These are phyloP conservation scores for Nicotiana rustica DNA, from an alignment of 305 asterid genomes.

Conservation along the genomic window DNA sequence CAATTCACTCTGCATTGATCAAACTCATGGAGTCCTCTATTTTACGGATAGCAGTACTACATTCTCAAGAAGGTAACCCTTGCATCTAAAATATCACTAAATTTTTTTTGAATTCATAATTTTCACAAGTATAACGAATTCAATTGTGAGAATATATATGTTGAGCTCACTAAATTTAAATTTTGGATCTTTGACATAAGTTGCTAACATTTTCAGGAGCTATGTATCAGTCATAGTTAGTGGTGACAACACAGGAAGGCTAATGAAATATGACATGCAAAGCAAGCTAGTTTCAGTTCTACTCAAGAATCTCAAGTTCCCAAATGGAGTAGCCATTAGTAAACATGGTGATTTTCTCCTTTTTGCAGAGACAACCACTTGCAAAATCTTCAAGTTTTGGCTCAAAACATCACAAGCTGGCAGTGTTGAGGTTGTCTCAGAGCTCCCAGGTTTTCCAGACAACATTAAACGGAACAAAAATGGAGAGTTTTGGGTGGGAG, in stretches of 20 bases:
- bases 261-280: conserved; percentile 60
- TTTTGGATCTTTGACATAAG: neutral
- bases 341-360: conserved; percentile 57
- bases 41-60: conserved; percentile 72
- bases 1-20: conserved; percentile 69
- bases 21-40: conserved; percentile 51
- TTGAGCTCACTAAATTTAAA: neutral
- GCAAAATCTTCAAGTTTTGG: conserved; percentile 63
- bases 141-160: no score
- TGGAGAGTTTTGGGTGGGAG: conserved; percentile 85
- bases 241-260: conserved; percentile 70
- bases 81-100: neutral
- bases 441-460: conserved; percentile 77
- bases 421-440: conserved; percentile 45
- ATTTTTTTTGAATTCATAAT: neutral
- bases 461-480: conserved; percentile 61
- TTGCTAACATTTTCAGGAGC: conserved; percentile 48
- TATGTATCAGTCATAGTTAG: conserved; percentile 52
- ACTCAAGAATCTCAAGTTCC: conserved; percentile 61
- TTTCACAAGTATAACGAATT: no score
- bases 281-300: conserved; percentile 51
- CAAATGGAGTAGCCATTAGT: conserved; percentile 82
- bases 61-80: conserved; percentile 62
- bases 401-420: conserved; percentile 50
- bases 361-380: conserved; percentile 65